phyloP scores from a whole-genome alignment of 495 filamentous ascomycete genomes.

The Trichocladium antarcticum region DNA sequence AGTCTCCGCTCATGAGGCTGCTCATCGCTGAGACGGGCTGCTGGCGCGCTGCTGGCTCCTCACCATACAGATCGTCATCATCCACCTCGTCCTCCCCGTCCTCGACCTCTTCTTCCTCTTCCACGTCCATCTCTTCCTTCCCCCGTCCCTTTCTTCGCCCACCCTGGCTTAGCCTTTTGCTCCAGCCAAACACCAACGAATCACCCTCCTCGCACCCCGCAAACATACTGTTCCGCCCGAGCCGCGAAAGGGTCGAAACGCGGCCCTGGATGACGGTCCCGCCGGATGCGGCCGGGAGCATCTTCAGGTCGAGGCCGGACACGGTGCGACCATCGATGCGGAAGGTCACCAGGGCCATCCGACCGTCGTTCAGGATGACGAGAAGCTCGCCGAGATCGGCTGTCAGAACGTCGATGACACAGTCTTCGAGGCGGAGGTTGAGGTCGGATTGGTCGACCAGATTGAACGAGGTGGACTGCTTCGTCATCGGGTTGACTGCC shows the following conservation, averaged over 20 bases:
- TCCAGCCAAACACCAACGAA: conserved; percentile 72
- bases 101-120: conserved; percentile 29
- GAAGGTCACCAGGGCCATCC: conserved; percentile 67
- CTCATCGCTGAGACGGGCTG: conserved; percentile 19
- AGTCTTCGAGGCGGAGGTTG: conserved; percentile 69
- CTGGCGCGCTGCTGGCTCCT: conserved; percentile 40
- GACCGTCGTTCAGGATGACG: conserved; percentile 67
- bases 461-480: conserved; percentile 61
- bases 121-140: conserved; percentile 43
- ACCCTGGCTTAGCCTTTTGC: conserved; percentile 42
- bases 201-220: conserved; percentile 77
- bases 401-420: conserved; percentile 62
- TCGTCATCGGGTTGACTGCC: conserved; percentile 84
- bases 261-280: conserved; percentile 49
- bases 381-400: conserved; percentile 69
- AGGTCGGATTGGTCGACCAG: conserved; percentile 80
- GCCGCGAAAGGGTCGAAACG: conserved; percentile 55
- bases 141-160: conserved; percentile 40
- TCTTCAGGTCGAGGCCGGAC: conserved; percentile 63
- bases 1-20: conserved; percentile 43
- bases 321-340: conserved; percentile 86
- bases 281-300: conserved; percentile 48
- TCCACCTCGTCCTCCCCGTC: conserved; percentile 45
- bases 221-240: conserved; percentile 67
- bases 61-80: conserved; percentile 51